Base-by-base conservation (phyloP, 2,329 filamentous ascomycete species). In the Ascochyta viciae-villosae region DNA sequence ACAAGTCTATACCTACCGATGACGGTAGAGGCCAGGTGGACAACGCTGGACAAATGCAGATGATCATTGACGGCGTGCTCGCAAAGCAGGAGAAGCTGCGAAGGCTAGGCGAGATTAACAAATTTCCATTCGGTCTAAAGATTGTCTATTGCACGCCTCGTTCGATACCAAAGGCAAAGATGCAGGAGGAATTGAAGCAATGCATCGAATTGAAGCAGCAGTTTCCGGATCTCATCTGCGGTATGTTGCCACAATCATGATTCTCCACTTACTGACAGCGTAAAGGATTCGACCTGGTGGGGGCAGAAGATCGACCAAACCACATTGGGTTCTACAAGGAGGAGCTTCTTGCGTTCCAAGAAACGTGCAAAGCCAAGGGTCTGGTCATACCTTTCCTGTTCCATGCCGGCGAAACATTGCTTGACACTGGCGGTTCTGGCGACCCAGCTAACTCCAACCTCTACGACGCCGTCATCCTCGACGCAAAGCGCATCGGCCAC, bases 341-440 rank as follows among this genome's bases (percentile, higher is more conserved):
- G 0, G 79, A 88, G 58, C 80, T 91, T 6, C 74, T 87, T 3
- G 77, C 78, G 1, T 89, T 90, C 66, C 76, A 80, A 48, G 64
- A 77, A 27, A 74, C 79, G 0, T 90, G 88, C 74, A 19, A 45
- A n/a, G 54, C 62, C 1, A 70, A 78, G 0, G 64, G 68, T 0
- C 56, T 89, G 4, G 80, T 86, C 0, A 89, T 92, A 3, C 89
- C 89, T 0, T 90, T 91, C 66, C 78, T 92, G 35, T 90, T 92
- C 66, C 89, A 92, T 74, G 91, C 89, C 61, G 89, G 89, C 23
- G 89, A 92, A 76, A 90, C 89, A 1, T 79, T 90, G 4, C 67
- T 81, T 1, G 86, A 90, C 27, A 81, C 83, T 8, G 89, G 88
- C 34, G 82, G 81, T 23, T 83, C 86, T 5, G 81, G 82, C 1